Conservation (phyloP, 2,329 filamentous ascomycete genomes). For the Fusarium devonianum region DNA sequence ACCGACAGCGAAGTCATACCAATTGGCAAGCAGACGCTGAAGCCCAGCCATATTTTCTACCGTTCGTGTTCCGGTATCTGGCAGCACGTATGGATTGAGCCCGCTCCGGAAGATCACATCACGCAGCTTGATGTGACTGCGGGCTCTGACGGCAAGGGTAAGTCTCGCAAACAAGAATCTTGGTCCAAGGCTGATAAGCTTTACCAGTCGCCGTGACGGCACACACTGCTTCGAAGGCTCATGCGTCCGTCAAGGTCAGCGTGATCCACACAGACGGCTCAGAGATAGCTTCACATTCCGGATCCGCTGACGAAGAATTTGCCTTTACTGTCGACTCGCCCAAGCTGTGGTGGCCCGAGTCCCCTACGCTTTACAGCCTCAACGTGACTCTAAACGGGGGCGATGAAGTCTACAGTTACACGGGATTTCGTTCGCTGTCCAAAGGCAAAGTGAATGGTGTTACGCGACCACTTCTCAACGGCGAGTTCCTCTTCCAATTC, state of each 20-base stretch:
- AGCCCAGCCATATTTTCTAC: conserved; percentile 72
- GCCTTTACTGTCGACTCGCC: conserved; percentile 62
- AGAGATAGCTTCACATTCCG: conserved; percentile 6
- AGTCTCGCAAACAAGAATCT: not conserved
- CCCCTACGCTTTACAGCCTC: conserved; percentile 70
- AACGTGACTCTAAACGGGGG: conserved; percentile 55
- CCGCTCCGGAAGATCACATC: conserved; percentile 64
- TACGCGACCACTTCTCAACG: conserved; percentile 69
- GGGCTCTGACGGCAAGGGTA: conserved; percentile 44
- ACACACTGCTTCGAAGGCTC: not conserved
- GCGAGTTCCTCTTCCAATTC: conserved; percentile 72
- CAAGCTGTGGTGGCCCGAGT: conserved; percentile 70
- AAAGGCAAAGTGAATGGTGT: conserved; percentile 64
- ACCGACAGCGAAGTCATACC: conserved; percentile 69
- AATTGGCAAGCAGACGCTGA: conserved; percentile 69
- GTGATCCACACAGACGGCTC: not conserved
- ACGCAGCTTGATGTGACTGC: conserved; percentile 66
- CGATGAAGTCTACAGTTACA: conserved; percentile 69
- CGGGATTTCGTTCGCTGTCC: conserved; percentile 71
- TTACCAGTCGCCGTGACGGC: conserved; percentile 9
- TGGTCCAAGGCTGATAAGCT: not conserved
- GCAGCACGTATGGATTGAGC: conserved; percentile 76
- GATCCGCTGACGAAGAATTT: conserved; percentile 57
- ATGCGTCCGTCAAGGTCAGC: not conserved
- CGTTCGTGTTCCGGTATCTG: conserved; percentile 77